Evolutionary conservation across 202 grass and related monocot species (phyloP).

Genomic region (Zizania palustris): DNA sequence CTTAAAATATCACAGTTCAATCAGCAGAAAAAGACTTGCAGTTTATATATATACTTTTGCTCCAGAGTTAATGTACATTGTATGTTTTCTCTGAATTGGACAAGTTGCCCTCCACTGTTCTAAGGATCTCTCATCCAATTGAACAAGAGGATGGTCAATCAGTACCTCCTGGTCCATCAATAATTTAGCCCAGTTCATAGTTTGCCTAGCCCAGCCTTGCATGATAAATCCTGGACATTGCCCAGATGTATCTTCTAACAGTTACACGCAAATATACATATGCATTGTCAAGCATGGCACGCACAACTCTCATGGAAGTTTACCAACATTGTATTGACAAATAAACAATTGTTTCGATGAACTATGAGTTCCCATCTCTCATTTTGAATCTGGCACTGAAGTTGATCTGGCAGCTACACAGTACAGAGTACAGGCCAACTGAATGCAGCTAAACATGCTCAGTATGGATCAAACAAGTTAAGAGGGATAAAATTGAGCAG

Average conservation of each 20-base stretch:
- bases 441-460: conserved; percentile 14
- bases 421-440: not conserved
- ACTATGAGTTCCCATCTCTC: not conserved
- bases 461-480: conserved; percentile 25
- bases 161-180: not conserved
- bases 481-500: not conserved
- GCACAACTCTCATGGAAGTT: too few species aligned
- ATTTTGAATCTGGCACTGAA: not conserved
- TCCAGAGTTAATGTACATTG: not conserved
- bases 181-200: not conserved
- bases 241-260: not conserved
- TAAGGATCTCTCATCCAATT: not conserved
- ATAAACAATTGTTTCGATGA: not conserved
- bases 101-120: not conserved
- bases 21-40: not conserved
- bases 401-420: not conserved
- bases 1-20: too few species aligned
- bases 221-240: not conserved
- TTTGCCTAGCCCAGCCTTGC: not conserved
- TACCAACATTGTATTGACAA: conserved; percentile 7
- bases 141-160: not conserved
- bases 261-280: not conserved
- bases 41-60: not conserved
- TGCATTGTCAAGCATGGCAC: not conserved
- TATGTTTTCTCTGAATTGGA: not conserved